Evolutionary conservation across 176 grass and related monocot species (phyloP).

Genomic region (Musa troglodytarum): DNA sequence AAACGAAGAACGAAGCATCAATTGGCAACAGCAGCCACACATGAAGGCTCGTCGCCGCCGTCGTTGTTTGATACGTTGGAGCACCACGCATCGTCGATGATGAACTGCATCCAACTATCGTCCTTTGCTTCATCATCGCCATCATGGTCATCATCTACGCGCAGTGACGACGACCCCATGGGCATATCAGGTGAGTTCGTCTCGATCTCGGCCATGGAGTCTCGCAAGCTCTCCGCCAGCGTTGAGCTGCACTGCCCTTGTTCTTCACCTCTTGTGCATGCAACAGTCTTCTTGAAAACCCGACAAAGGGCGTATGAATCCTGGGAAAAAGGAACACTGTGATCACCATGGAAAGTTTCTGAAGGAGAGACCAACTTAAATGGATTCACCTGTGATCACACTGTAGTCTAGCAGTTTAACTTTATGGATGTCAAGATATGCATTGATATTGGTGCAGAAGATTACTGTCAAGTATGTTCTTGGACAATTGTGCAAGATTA

Average conservation of each 20-base stretch:
- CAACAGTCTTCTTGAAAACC: constrained; percentile 73
- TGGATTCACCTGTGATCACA: too few relatives aligned
- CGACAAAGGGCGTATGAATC: constrained; percentile 64
- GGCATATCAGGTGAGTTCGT: constrained; percentile 47
- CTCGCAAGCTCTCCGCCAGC: constrained; percentile 38
- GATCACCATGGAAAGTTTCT: background rate
- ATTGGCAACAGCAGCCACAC: constrained; percentile 26
- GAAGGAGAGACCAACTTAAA: too few relatives aligned
- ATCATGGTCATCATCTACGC: constrained; percentile 31
- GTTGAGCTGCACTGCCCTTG: constrained; percentile 58
- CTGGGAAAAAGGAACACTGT: constrained; percentile 21
- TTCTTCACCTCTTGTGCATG: constrained; percentile 48
- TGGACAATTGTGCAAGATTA: too few relatives aligned
- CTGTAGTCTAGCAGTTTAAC: too few relatives aligned
- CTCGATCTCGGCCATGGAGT: constrained; percentile 33
- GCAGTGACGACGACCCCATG: constrained; percentile 38
- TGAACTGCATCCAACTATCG: constrained; percentile 89
- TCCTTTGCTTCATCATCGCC: constrained; percentile 47
- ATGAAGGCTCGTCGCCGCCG: constrained; percentile 41
- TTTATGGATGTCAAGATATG: too few relatives aligned
- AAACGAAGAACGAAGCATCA: constrained; percentile 5
- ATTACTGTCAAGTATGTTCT: too few relatives aligned
- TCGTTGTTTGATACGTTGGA: constrained; percentile 32
- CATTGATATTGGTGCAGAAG: too few relatives aligned
- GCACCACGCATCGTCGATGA: constrained; percentile 79